phyloP scores from a whole-genome alignment of 129 eudicot genomes.

The Scalesia atractyloides region DNA sequence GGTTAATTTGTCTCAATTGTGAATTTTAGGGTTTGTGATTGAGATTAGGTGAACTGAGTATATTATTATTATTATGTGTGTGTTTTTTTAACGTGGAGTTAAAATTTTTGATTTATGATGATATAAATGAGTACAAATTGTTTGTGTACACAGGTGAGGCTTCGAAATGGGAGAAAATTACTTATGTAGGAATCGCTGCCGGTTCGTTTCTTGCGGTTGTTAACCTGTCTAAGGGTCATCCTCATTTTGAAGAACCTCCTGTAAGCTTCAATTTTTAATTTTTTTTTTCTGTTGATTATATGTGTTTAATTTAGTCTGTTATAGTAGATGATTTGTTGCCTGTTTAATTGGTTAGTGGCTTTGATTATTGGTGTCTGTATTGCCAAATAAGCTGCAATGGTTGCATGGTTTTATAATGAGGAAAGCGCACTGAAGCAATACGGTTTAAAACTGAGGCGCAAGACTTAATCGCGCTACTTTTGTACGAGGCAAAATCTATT shows the following conservation, averaged over 20 bases:
- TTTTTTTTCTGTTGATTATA: background rate
- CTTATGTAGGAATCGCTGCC: conserved; percentile 54
- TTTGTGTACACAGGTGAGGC: conserved; percentile 56
- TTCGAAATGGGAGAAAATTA: conserved; percentile 89
- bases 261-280: conserved; percentile 39
- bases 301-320: background rate
- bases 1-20: conserved; percentile 1
- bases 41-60: background rate
- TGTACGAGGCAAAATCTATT: too few relatives aligned
- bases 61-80: background rate
- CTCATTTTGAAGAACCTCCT: conserved; percentile 72
- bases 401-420: too few relatives aligned
- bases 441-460: too few relatives aligned
- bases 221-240: conserved; percentile 82
- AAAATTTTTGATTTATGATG: background rate
- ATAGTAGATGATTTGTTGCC: background rate
- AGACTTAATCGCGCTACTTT: too few relatives aligned
- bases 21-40: conserved; percentile 13
- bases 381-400: background rate
- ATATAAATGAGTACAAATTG: background rate
- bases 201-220: conserved; percentile 58
- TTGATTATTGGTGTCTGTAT: background rate
- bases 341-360: background rate
- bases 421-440: too few relatives aligned
- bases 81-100: background rate